Conservation (phyloP, 75 land plant species). For the Larix kaempferi region DNA sequence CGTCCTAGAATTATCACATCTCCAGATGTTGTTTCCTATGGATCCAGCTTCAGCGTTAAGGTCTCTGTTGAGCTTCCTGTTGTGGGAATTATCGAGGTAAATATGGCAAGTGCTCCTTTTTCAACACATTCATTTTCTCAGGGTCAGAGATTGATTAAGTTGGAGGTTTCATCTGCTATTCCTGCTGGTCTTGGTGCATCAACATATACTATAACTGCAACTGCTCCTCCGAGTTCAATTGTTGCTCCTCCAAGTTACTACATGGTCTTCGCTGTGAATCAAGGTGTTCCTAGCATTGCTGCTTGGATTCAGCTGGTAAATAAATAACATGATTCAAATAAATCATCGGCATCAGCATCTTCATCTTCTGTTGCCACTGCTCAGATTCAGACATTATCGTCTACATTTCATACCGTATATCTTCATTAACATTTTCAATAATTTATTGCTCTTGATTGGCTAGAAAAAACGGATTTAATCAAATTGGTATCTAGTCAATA, state of each 20-base stretch:
- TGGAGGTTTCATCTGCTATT: conserved; percentile 28
- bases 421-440: neutral
- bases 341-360: neutral
- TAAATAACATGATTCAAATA: neutral
- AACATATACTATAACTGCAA: conserved; percentile 35
- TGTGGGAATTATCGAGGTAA: conserved; percentile 60
- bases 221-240: conserved; percentile 42
- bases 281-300: conserved; percentile 81
- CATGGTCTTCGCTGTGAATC: conserved; percentile 76
- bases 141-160: conserved; percentile 68
- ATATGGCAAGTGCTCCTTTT: conserved; percentile 68
- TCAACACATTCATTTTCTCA: conserved; percentile 75
- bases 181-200: conserved; percentile 19
- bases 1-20: conserved; percentile 39
- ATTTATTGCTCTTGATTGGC: neutral
- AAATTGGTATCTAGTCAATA: neutral
- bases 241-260: conserved; percentile 89
- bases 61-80: conserved; percentile 43
- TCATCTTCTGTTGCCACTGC: neutral
- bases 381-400: neutral
- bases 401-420: neutral
- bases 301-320: conserved; percentile 42
- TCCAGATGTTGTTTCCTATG: conserved; percentile 50
- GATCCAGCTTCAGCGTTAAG: conserved; percentile 38
- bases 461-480: neutral